A percentile compares a stretch with the other conserved stretches of the same genome.
Evolutionary conservation across 2,329 filamentous ascomycete genomes (phyloP).

Genomic region (Aureobasidium sp.): DNA sequence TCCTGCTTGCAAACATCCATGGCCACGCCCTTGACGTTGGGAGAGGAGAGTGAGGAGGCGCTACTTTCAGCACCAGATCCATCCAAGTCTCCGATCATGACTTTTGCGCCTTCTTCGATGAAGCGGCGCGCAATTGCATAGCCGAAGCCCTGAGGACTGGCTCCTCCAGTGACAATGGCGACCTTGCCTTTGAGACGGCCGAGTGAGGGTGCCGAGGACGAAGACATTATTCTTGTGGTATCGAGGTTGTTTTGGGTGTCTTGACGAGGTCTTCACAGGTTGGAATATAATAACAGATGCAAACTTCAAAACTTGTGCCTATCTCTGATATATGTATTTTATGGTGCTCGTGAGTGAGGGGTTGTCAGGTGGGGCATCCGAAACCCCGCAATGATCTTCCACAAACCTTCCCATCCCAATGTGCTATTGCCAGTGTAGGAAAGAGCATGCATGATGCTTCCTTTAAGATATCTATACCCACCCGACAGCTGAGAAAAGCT

Average conservation of each 20-base stretch:
- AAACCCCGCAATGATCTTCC: no score
- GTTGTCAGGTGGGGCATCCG: neutral
- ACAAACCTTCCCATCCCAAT: no score
- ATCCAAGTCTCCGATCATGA: constrained; percentile 57
- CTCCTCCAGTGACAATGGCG: constrained; percentile 53
- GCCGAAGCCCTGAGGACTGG: constrained; percentile 51
- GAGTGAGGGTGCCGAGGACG: constrained; percentile 6
- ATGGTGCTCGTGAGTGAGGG: neutral
- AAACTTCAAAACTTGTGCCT: neutral
- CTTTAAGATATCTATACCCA: no score
- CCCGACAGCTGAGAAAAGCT: no score
- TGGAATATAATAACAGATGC: neutral
- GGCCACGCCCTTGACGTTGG: constrained; percentile 38
- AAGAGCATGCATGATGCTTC: no score
- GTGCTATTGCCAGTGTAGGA: no score
- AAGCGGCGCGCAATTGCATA: constrained; percentile 55
- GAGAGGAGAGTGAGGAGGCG: constrained; percentile 35
- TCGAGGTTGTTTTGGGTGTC: neutral
- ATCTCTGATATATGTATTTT: neutral
- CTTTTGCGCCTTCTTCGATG: constrained; percentile 51
- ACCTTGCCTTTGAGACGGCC: constrained; percentile 44
- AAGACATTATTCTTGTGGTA: neutral
- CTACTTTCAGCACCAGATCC: constrained; percentile 45
- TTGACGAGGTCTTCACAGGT: neutral
- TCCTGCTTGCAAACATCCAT: constrained; percentile 36